A percentile compares a stretch with the other conserved stretches of the same genome.
phyloP scores from a whole-genome alignment of 805 yeast species.

The Starmerella kuoi region DNA sequence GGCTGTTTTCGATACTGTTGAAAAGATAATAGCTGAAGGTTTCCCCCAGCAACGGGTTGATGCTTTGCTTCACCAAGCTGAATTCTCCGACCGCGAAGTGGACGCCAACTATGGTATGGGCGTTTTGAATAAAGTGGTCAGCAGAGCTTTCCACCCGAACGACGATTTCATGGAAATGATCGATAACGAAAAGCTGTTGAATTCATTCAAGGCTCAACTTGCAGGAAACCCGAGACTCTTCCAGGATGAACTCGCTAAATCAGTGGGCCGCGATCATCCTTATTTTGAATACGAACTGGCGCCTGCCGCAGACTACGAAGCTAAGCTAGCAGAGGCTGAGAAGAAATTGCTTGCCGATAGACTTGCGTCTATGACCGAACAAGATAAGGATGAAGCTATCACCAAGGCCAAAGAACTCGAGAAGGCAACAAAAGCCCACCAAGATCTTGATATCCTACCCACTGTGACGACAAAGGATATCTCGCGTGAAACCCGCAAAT shows the following conservation, averaged over 20 bases:
- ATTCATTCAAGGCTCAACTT: slow-evolving; percentile 51
- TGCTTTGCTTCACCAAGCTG: slow-evolving; percentile 81
- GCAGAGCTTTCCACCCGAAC: slow-evolving; percentile 74
- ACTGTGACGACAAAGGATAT: slow-evolving; percentile 66
- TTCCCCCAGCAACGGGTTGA: slow-evolving; percentile 54
- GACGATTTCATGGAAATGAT: slow-evolving; percentile 55
- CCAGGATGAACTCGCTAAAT: slow-evolving; percentile 42
- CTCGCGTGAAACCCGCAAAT: slow-evolving; percentile 39
- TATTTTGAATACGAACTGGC: slow-evolving; percentile 62
- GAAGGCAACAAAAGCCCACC: slow-evolving; percentile 51
- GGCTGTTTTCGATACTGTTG: slow-evolving; percentile 38
- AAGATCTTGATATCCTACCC: slow-evolving; percentile 71
- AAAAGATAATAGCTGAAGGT: slow-evolving; percentile 33
- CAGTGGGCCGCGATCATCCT: slow-evolving; percentile 38
- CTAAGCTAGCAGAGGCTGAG: slow-evolving; percentile 45
- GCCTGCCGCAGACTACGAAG: slow-evolving; percentile 50
- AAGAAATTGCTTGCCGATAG: slow-evolving; percentile 36
- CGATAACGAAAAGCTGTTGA: slow-evolving; percentile 50
- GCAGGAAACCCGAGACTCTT: slow-evolving; percentile 45
- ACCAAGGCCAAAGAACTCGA: slow-evolving; percentile 49
- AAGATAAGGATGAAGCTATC: slow-evolving; percentile 46
- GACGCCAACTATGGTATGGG: slow-evolving; percentile 83
- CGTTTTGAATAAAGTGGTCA: slow-evolving; percentile 57
- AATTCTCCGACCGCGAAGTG: slow-evolving; percentile 69
- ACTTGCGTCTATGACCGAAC: slow-evolving; percentile 36